Conservation (phyloP, 2,329 filamentous ascomycete genomes). For the Aspergillus sp. region DNA sequence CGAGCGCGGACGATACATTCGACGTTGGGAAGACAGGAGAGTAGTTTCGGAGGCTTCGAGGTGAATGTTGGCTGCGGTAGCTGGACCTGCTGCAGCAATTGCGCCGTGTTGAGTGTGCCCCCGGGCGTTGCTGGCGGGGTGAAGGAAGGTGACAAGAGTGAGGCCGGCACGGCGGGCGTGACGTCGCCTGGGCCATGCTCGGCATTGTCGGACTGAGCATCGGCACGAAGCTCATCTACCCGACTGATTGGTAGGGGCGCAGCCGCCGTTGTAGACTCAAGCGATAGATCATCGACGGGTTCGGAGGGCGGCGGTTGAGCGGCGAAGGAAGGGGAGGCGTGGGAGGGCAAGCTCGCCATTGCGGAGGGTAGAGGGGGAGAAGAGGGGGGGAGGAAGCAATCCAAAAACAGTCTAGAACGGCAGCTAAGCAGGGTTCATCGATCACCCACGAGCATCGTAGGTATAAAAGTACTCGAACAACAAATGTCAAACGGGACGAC, state of each 20-base stretch:
- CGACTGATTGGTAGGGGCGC: conserved; percentile 6
- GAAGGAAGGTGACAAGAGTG: conserved; percentile 54
- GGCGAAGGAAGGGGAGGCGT: conserved; percentile 52
- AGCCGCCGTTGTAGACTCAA: conserved; percentile 14
- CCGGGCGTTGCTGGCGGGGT: conserved; percentile 49
- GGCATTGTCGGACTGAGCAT: conserved; percentile 19
- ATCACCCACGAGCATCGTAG: not conserved
- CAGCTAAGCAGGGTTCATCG: not conserved
- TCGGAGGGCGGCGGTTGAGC: conserved; percentile 33
- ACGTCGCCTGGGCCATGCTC: conserved; percentile 29
- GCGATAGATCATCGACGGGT: conserved; percentile 23
- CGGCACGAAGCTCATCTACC: conserved; percentile 17
- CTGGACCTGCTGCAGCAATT: conserved; percentile 26
- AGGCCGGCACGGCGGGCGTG: conserved; percentile 51
- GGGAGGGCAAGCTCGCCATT: conserved; percentile 58
- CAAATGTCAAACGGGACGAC: not conserved
- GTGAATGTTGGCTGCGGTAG: conserved; percentile 22
- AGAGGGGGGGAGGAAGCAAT: not conserved
- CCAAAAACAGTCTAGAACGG: not conserved
- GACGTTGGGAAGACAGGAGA: conserved; percentile 77
- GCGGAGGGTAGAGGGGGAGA: conserved; percentile 19
- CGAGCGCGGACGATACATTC: conserved; percentile 90
- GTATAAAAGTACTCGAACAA: not conserved
- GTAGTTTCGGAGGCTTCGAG: conserved; percentile 66
- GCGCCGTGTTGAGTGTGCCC: conserved; percentile 35